Evolutionary conservation across 2,329 filamentous ascomycete genomes (phyloP), one percentile per base, ranked within the genome.

Genomic region (Venturia nashicola): DNA sequence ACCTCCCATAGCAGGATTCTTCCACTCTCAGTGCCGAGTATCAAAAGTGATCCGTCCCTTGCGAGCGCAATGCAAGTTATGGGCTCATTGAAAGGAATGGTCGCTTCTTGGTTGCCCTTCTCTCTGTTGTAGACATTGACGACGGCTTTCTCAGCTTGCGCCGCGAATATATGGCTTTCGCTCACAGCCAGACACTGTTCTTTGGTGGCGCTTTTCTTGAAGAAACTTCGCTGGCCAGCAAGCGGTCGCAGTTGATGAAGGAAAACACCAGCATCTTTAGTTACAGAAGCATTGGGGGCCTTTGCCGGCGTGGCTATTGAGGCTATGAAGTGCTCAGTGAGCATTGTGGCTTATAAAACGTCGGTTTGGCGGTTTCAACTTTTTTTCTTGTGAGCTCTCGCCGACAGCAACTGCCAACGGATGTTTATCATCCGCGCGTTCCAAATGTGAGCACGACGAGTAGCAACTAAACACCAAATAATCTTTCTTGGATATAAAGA

Each of bases 1-100:
- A 94, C 90, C 86, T 99, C 94, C 94, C 94, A 99, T 2, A 96
- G 76, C 70, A 96, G 88, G 68, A 97, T 76, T 64, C 92, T 85
- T 18, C 94, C 94, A 69, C 91, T 90, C 64, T 87, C 85, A 0
- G 91, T 96, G 12, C 94, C 94, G 63, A 96, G 75, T 63, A 91
- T 79, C 67, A 96, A 79, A 61, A 95, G 83, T 62, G 80, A 78
- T 67, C 80, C 63, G 14, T 43, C 80, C 59, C 83, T 86, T 32
- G 86, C 85, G 63, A 95, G 80, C 27, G 86, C 82, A 70, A 96
- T 77, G 75, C 89, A 91, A 67, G 86, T 86, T 71, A 99, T 90
- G 70, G 86, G 84, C 75, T 97, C 93, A 0, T 89, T 86, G 70
- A 99, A 96, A 0, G 92, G 88, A 23, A 97, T 85, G 20, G 90